These are phyloP conservation scores for Nigrospora sphaerica DNA, from an alignment of 2,329 filamentous ascomycete species.

Conservation along the genomic window DNA sequence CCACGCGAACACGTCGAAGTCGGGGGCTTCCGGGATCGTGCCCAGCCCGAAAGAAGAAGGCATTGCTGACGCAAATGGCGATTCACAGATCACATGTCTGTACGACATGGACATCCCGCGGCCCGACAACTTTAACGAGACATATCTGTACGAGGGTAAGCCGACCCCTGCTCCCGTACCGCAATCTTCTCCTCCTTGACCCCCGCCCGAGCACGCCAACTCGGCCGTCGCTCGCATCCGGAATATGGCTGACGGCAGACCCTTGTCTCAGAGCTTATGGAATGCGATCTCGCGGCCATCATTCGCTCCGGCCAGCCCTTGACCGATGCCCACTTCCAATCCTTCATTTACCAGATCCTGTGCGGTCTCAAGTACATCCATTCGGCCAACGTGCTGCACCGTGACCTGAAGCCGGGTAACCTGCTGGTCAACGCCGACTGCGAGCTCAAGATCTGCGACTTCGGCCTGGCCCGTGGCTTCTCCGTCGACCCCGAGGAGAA, in stretches of 20 bases:
- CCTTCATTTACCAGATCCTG: conserved; percentile 99
- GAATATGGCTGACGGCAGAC: conserved; percentile 7
- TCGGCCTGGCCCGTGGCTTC: conserved; percentile 92
- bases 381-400: conserved; percentile 94
- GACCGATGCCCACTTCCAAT: conserved; percentile 98
- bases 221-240: not conserved
- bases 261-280: conserved; percentile 75
- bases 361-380: conserved; percentile 99
- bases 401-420: conserved; percentile 95
- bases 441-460: conserved; percentile 98
- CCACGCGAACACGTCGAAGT: no score
- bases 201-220: not conserved
- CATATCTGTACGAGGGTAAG: conserved; percentile 94
- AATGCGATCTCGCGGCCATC: conserved; percentile 95
- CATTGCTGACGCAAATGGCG: not conserved
- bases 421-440: conserved; percentile 97
- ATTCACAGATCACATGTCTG: conserved; percentile 84
- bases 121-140: conserved; percentile 97
- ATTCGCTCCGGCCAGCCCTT: conserved; percentile 94
- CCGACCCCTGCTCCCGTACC: not conserved
- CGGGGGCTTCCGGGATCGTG: no score
- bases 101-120: conserved; percentile 99
- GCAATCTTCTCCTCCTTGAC: not conserved
- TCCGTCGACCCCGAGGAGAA: conserved; percentile 97
- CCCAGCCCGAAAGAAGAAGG: no score